Conservation (phyloP, 2,329 filamentous ascomycete species). For the Scleromitrula shiraiana region DNA sequence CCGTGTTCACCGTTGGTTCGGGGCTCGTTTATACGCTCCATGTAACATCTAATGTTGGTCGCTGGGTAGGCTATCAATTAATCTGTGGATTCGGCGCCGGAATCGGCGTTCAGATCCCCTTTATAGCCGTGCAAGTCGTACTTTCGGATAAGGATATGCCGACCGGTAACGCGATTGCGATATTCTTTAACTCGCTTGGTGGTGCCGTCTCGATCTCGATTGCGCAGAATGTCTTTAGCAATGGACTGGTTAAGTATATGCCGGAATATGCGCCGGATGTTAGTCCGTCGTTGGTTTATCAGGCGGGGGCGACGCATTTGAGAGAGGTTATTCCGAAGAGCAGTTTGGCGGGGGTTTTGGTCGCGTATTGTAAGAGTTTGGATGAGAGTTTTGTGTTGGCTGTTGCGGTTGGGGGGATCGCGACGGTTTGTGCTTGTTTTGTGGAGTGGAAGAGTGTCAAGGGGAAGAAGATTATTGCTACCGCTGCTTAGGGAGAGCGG, state of each 20-base stretch:
- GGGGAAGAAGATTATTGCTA: conserved; percentile 24
- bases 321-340: conserved; percentile 27
- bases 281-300: conserved; percentile 33
- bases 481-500: conserved; percentile 17
- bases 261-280: conserved; percentile 26
- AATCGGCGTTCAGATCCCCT: conserved; percentile 38
- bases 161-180: conserved; percentile 46
- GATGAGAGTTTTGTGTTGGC: conserved; percentile 23
- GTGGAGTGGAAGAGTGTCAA: conserved; percentile 29
- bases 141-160: conserved; percentile 45
- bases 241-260: conserved; percentile 24
- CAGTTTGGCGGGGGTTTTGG: conserved; percentile 33
- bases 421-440: conserved; percentile 22
- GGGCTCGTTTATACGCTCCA: conserved; percentile 36
- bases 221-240: conserved; percentile 42
- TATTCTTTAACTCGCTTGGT: conserved; percentile 52
- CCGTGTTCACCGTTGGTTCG: conserved; percentile 36
- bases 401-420: conserved; percentile 26
- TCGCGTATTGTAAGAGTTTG: conserved; percentile 32
- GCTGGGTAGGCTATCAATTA: conserved; percentile 48
- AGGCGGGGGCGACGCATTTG: conserved; percentile 37
- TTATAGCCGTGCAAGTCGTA: conserved; percentile 43
- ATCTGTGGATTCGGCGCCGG: conserved; percentile 41
- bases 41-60: conserved; percentile 35
- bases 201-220: conserved; percentile 49